phyloP scores from a whole-genome alignment of 495 filamentous ascomycete species.

The Tuber calosporum region DNA sequence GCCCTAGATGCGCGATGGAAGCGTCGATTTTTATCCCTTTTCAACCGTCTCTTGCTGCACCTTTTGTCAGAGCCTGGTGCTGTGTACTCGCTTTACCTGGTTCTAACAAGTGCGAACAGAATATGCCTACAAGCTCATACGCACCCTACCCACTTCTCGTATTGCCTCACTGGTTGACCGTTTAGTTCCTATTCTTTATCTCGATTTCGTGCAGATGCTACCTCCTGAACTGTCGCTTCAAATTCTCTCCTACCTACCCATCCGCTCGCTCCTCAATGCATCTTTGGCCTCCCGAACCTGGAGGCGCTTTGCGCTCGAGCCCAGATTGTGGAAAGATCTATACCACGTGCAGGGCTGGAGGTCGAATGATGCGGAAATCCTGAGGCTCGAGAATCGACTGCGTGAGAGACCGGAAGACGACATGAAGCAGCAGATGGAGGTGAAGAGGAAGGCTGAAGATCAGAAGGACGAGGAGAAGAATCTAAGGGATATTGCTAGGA shows the following conservation, averaged over 20 bases:
- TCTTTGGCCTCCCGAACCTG: slow-evolving; percentile 72
- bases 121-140: slow-evolving; percentile 42
- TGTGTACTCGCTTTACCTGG: slow-evolving; percentile 3
- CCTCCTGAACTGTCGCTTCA: slow-evolving; percentile 83
- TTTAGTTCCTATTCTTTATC: slow-evolving; percentile 49
- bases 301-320: slow-evolving; percentile 73
- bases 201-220: slow-evolving; percentile 79
- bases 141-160: slow-evolving; percentile 39
- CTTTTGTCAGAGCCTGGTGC: slow-evolving; percentile 10
- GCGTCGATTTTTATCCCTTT: slow-evolving; percentile 8
- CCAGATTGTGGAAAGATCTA: slow-evolving; percentile 74
- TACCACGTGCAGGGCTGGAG: slow-evolving; percentile 83
- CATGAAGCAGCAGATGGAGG: slow-evolving; percentile 43
- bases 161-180: slow-evolving; percentile 41
- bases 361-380: slow-evolving; percentile 58
- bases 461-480: slow-evolving; percentile 43
- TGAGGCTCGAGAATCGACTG: slow-evolving; percentile 58
- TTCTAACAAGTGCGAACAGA: slow-evolving; percentile 23
- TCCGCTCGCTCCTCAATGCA: slow-evolving; percentile 65
- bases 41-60: slow-evolving; percentile 16
- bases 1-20: slow-evolving; percentile 7
- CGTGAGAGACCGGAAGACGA: slow-evolving; percentile 45
- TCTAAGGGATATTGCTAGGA: slow-evolving; percentile 26
- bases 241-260: slow-evolving; percentile 77
- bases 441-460: slow-evolving; percentile 36